These are phyloP conservation scores for Scedosporium apiospermum DNA, from an alignment of 2,329 filamentous ascomycete genomes.

Conservation along the genomic window DNA sequence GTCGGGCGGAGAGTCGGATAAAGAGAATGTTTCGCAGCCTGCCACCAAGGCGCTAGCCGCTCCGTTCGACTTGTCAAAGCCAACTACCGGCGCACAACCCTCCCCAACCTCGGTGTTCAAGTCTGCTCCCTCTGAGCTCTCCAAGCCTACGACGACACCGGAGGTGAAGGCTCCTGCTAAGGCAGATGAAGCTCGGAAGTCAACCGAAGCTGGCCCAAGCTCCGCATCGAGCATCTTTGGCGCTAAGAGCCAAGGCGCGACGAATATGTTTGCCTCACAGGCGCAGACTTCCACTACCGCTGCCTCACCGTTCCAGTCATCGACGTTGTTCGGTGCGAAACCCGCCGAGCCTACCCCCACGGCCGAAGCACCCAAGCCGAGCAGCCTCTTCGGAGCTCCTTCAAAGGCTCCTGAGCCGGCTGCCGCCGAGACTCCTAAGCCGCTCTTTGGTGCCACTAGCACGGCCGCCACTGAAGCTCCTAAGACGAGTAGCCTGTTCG, in stretches of 20 bases:
- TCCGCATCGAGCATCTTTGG: constrained; percentile 14
- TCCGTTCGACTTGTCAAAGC: neutral
- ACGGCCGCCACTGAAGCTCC: neutral
- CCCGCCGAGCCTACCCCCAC: constrained; percentile 16
- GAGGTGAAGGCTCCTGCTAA: neutral
- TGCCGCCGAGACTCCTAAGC: constrained; percentile 6
- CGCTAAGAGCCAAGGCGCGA: constrained; percentile 14
- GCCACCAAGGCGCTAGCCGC: neutral
- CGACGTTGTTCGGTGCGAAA: constrained; percentile 24
- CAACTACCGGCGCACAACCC: neutral
- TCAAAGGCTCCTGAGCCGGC: constrained; percentile 5
- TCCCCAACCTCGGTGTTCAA: constrained; percentile 1
- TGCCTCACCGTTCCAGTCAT: neutral
- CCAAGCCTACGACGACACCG: neutral
- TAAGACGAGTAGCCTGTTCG: constrained; percentile 3
- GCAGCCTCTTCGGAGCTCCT: constrained; percentile 12
- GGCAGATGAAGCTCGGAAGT: neutral
- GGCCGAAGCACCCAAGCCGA: constrained; percentile 9
- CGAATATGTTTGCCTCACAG: neutral
- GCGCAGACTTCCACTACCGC: neutral
- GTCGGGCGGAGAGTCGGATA: constrained; percentile 30
- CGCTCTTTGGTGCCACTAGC: constrained; percentile 8
- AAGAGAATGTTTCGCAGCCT: constrained; percentile 30
- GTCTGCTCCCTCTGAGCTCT: neutral
- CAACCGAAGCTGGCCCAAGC: neutral